Conservation (phyloP, 257 asterid species). For the Solanum virginianum region DNA sequence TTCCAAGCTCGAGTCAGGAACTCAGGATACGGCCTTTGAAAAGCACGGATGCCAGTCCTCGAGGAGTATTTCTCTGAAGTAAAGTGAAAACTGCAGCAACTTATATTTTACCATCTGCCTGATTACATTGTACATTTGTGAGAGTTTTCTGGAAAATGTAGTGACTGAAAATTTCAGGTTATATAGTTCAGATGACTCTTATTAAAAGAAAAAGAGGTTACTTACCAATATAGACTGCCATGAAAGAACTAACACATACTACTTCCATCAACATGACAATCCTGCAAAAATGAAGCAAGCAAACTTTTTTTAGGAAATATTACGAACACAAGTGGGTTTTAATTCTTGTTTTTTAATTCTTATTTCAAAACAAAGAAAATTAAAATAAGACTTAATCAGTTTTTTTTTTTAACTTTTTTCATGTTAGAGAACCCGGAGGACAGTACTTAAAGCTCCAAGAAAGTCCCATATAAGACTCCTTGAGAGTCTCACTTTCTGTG, state of each 20-base stretch:
- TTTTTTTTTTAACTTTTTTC: background rate
- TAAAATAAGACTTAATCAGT: background rate
- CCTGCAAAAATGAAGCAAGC: constrained; percentile 41
- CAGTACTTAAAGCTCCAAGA: background rate
- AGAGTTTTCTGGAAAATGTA: background rate
- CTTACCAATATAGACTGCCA: constrained; percentile 80
- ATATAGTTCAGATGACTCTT: background rate
- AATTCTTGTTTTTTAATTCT: background rate
- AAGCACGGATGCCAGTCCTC: background rate
- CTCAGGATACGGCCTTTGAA: too few species aligned
- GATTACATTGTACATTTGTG: background rate
- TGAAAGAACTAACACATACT: constrained; percentile 73
- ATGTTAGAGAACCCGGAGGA: background rate
- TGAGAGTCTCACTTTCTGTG: background rate
- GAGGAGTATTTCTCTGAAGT: background rate
- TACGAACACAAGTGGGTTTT: too few species aligned
- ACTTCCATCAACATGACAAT: constrained; percentile 80
- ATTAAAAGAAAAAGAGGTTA: background rate
- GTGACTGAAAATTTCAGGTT: background rate
- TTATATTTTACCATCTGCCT: background rate
- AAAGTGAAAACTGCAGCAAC: background rate
- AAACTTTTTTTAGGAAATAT: background rate
- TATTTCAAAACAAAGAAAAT: background rate
- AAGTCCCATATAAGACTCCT: background rate
- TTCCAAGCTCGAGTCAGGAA: background rate